Evolutionary conservation across 139 green algal genomes (phyloP).

Genomic region (Haematococcus sp.): DNA sequence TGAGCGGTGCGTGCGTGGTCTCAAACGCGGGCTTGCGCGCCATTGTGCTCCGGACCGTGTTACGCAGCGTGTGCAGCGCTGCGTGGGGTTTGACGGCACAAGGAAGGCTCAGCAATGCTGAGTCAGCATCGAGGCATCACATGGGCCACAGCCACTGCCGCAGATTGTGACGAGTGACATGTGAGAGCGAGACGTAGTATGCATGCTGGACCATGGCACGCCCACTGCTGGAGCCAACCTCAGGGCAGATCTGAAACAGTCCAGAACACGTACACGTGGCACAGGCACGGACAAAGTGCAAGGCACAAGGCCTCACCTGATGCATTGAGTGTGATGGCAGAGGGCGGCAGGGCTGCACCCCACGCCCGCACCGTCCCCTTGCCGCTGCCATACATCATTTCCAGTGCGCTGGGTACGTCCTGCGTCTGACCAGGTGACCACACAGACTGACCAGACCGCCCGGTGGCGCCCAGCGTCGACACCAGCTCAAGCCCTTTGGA

Average conservation of each 20-base stretch:
- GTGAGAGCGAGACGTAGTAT: neutral
- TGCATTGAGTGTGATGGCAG: slow-evolving; percentile 23
- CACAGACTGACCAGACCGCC: too few species aligned
- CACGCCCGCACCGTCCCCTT: slow-evolving; percentile 20
- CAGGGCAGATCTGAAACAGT: too few species aligned
- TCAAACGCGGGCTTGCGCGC: slow-evolving; percentile 26
- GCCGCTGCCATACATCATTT: neutral
- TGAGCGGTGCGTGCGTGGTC: slow-evolving; percentile 8
- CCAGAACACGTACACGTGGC: too few species aligned
- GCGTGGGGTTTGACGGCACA: too few species aligned
- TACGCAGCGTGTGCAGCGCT: slow-evolving; percentile 23
- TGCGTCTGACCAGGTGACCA: neutral
- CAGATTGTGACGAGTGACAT: neutral
- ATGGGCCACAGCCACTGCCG: neutral
- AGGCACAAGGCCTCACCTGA: too few species aligned
- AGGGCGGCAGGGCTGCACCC: slow-evolving; percentile 24
- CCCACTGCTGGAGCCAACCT: neutral
- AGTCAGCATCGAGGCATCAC: neutral
- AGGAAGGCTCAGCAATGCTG: neutral
- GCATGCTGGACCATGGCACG: neutral
- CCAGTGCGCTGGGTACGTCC: neutral
- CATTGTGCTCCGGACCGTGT: slow-evolving; percentile 20
- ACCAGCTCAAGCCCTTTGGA: slow-evolving; percentile 16
- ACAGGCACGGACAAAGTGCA: too few species aligned
- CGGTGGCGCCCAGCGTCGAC: neutral